phyloP scores from a whole-genome alignment of 2,329 filamentous ascomycete species.

The Ophiocordyceps camponoti-rufipedis region DNA sequence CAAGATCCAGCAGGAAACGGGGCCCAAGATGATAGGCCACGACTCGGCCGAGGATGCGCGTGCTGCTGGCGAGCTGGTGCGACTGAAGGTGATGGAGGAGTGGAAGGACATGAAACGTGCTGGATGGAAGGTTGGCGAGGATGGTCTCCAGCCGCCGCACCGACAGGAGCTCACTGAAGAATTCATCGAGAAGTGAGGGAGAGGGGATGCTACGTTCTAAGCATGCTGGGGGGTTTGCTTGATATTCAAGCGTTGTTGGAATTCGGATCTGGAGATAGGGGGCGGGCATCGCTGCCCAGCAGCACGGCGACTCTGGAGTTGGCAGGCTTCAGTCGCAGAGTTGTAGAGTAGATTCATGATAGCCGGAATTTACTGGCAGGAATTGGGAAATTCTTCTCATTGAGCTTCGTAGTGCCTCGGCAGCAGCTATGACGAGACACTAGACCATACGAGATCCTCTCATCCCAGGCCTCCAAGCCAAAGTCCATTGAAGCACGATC shows the following conservation, averaged over 20 bases:
- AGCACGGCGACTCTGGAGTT: no score
- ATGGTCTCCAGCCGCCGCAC: slow-evolving; percentile 22
- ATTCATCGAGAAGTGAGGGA: slow-evolving; percentile 15
- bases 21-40: slow-evolving; percentile 42
- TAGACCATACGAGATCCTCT: neutral
- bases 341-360: no score
- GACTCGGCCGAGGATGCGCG: slow-evolving; percentile 86
- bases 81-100: slow-evolving; percentile 47
- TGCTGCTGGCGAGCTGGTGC: slow-evolving; percentile 72
- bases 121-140: slow-evolving; percentile 48
- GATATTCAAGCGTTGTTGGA: no score
- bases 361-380: no score
- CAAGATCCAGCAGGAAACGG: slow-evolving; percentile 57
- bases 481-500: slow-evolving; percentile 1
- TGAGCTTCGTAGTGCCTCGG: no score
- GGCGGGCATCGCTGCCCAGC: no score
- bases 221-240: neutral
- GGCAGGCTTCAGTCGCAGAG: no score
- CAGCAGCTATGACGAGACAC: no score
- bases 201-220: no score
- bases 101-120: slow-evolving; percentile 49
- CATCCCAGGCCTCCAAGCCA: neutral
- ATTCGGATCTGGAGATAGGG: no score
- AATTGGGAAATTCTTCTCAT: no score
- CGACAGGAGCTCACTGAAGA: slow-evolving; percentile 16